A percentile compares a stretch with the other conserved stretches of the same genome.
Conservation (phyloP, 768 basidiomycete species). For the Mycena amicta region DNA sequence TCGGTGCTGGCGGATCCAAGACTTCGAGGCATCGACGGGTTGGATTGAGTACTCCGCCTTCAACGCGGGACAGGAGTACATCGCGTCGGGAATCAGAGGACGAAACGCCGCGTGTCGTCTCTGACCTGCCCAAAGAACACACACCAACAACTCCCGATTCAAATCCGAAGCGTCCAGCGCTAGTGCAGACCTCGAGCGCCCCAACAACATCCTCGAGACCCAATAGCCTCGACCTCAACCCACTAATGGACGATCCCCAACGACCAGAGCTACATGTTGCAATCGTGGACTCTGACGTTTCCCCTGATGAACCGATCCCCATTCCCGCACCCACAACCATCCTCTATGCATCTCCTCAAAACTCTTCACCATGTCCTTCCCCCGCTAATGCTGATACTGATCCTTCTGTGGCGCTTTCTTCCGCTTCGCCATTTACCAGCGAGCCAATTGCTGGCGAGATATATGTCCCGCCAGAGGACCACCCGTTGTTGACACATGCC, state of each 20-base stretch:
- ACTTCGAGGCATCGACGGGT: not conserved
- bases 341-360: not conserved
- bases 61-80: slow-evolving; percentile 14
- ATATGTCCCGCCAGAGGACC: not conserved
- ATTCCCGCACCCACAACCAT: not conserved
- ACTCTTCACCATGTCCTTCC: slow-evolving; percentile 1
- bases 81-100: not conserved
- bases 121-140: too few relatives aligned
- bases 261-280: not conserved
- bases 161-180: slow-evolving; percentile 17
- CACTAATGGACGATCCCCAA: too few relatives aligned
- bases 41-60: slow-evolving; percentile 16
- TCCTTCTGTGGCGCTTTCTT: not conserved
- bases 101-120: not conserved
- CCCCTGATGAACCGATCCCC: not conserved
- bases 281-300: not conserved
- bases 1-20: not conserved
- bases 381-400: slow-evolving; percentile 2
- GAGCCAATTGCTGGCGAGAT: slow-evolving; percentile 3
- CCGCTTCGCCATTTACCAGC: not conserved
- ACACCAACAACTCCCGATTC: slow-evolving; percentile 19
- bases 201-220: not conserved
- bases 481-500: not conserved
- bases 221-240: not conserved
- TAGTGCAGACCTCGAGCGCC: not conserved